Evolutionary conservation across 2,329 filamentous ascomycete species (phyloP).

Genomic region (Colletotrichum lupini): DNA sequence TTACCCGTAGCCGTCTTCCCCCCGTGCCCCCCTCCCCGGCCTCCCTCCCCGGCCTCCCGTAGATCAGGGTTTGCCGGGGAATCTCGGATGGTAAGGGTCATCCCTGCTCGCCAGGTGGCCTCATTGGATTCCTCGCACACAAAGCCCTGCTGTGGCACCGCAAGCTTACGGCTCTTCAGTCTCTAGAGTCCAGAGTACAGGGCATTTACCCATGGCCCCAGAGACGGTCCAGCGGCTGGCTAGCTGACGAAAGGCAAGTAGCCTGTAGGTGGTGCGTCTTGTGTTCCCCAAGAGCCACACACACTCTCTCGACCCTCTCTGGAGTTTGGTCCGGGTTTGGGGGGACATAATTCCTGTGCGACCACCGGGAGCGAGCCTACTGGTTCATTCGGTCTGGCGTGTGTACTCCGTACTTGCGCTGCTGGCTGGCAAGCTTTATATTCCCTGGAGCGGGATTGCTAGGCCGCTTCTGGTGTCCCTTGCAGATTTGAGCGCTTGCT

Average conservation of each 20-base stretch:
- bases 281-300: neutral
- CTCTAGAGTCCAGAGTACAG: neutral
- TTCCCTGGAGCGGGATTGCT: neutral
- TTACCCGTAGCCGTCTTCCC: neutral
- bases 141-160: neutral
- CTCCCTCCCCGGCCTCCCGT: neutral
- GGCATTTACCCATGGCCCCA: too few relatives aligned
- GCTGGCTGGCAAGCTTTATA: neutral
- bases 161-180: neutral
- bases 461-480: slow-evolving; percentile 28
- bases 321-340: neutral
- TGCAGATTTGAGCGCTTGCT: slow-evolving; percentile 18
- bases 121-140: neutral
- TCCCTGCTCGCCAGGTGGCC: neutral
- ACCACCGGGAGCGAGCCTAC: neutral
- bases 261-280: neutral
- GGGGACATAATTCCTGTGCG: neutral
- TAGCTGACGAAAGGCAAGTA: neutral
- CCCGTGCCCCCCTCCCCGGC: neutral
- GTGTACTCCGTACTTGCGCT: neutral
- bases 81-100: slow-evolving; percentile 10
- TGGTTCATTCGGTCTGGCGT: neutral
- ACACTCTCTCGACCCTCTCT: neutral
- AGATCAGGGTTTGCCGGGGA: slow-evolving; percentile 17
- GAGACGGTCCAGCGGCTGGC: neutral